Evolutionary conservation across 441 rosid genomes (phyloP).

Genomic region (Aleurites moluccanus): DNA sequence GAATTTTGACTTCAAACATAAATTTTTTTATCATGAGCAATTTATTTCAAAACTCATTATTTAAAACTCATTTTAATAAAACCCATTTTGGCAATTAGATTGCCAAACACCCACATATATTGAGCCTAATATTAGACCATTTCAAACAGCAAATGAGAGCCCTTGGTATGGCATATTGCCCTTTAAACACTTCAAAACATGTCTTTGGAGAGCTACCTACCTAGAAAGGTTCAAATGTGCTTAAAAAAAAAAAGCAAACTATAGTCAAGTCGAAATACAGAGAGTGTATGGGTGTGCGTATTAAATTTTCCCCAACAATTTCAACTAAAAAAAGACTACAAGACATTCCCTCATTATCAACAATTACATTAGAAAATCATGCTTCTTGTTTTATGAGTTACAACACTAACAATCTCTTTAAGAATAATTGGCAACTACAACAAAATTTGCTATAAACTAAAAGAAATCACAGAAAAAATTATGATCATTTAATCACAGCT

Average conservation of each 20-base stretch:
- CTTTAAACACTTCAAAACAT: neutral
- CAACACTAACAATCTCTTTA: neutral
- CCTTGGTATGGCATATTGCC: neutral
- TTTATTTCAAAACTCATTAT: too few species aligned
- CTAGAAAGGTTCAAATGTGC: neutral
- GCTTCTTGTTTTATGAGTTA: neutral
- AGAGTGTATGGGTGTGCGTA: neutral
- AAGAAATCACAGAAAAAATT: slow-evolving; percentile 6
- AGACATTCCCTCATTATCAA: neutral
- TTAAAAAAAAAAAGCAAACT: neutral
- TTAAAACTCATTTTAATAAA: too few species aligned
- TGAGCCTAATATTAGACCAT: too few species aligned
- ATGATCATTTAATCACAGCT: neutral
- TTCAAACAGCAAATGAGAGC: neutral
- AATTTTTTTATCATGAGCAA: too few species aligned
- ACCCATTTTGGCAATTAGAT: too few species aligned
- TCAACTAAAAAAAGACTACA: neutral
- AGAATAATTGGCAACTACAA: slow-evolving; percentile 5
- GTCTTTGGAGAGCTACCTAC: neutral
- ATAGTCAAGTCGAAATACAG: neutral
- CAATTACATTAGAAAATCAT: slow-evolving; percentile 2
- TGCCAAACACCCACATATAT: too few species aligned
- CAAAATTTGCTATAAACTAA: neutral
- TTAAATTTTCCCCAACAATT: neutral
- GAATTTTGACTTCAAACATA: too few species aligned